A percentile compares a stretch with the other conserved stretches of the same genome.
Conservation (phyloP, 176 grass and related monocot genomes). For the Phragmites australis region DNA sequence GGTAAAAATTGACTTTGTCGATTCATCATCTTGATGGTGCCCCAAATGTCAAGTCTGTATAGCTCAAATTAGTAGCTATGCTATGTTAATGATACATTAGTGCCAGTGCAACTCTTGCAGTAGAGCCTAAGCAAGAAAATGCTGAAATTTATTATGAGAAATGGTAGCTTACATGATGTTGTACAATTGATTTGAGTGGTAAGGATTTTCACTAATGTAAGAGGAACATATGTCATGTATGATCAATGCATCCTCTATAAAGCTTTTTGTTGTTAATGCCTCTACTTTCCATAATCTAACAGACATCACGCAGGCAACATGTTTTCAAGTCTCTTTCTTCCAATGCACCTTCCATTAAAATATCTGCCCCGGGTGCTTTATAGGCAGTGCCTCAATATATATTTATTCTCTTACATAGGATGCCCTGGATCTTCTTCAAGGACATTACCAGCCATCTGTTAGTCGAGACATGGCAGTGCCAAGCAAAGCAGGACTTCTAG, state of each 20-base stretch:
- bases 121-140: not conserved
- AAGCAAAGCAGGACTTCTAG: conserved; percentile 65
- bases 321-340: conserved; percentile 18
- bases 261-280: not conserved
- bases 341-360: not conserved
- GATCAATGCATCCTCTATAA: not conserved
- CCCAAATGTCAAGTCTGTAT: not conserved
- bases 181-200: conserved; percentile 7
- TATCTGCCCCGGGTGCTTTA: not conserved
- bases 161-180: not conserved
- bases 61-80: not conserved
- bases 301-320: not conserved
- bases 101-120: not conserved
- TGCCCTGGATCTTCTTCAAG: conserved; percentile 98
- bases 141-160: conserved; percentile 3
- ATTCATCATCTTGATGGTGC: conserved; percentile 26
- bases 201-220: not conserved
- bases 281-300: conserved; percentile 18
- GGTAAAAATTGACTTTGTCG: conserved; percentile 43
- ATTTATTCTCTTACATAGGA: conserved; percentile 62
- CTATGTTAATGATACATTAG: conserved; percentile 13
- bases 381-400: conserved; percentile 15
- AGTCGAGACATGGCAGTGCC: conserved; percentile 70
- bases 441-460: conserved; percentile 77
- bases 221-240: conserved; percentile 16